Evolutionary conservation across 2,329 filamentous ascomycete species (phyloP), one percentile per base, ranked within the genome.

Genomic region (Cercospora citrullina): DNA sequence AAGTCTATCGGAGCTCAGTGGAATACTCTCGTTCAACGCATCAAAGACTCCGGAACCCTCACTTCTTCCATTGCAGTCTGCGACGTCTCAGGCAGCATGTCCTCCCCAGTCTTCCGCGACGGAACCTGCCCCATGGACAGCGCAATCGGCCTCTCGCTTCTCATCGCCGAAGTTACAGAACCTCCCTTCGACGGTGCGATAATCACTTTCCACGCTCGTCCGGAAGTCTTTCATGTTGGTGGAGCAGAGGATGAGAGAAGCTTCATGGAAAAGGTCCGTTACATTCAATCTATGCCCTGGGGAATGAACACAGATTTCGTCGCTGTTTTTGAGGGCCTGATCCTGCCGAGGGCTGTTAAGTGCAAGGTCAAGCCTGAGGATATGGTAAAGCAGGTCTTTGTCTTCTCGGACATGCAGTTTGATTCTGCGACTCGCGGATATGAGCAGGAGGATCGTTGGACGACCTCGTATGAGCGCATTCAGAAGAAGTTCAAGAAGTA

Each of bases 321-420:
- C 5, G 80, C 83, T 23, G 86, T 87, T 4, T 89, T 89, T 66
- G 81, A 83, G 62, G 62, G 81, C 0, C 77, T 87, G 1, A 83
- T 89, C 58, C 81, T 89, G 0, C 85, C 85, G 2, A 82, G 86
- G 79, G 86, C 87, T 0, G 63, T 84, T 7, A 55, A 79, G 58
- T 80, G 87, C 69, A 81, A 84, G 10, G 72, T 89, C 36, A 81
- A 79, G 69, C 82, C 80, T 45, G 84, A 87, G 64, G 82, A 89
- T 45, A 89, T 89, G 86, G 82, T 88, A 16, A 87, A 87, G 77
- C 83, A 84, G 4, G 74, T 89, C 16, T 88, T 89, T 72, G 83
- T 89, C 36, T 88, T 89, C 72, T 84, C 80, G 55, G 86, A 88
- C 73, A 88, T 89, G 87, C 85, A 88, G 55, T 89, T 89, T 73